Conservation (phyloP, 179 eudicot genomes). For the Corrigiola litoralis region DNA sequence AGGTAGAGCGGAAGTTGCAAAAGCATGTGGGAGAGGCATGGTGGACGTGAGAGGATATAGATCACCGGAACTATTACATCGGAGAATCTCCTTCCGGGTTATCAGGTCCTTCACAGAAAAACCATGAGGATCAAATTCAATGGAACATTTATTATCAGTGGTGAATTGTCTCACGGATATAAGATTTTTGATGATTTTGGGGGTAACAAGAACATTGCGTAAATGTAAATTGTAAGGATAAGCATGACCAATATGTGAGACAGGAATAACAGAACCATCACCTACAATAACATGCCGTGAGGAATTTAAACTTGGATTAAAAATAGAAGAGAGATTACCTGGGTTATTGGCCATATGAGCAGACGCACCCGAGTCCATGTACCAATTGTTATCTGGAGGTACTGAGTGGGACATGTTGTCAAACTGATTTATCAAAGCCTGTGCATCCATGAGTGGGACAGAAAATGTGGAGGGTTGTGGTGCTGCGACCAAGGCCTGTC, state of each 20-base stretch:
- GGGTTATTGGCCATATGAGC: not conserved
- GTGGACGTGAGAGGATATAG: not conserved
- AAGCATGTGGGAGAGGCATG: no score
- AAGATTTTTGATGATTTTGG: not conserved
- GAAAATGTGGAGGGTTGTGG: no score
- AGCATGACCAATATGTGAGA: not conserved
- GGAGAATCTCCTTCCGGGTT: not conserved
- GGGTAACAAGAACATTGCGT: not conserved
- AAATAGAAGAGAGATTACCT: constrained; percentile 1
- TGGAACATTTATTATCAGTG: not conserved
- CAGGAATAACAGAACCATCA: not conserved
- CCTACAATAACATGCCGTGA: not conserved
- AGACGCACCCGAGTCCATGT: not conserved
- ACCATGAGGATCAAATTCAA: constrained; percentile 1
- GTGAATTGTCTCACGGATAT: not conserved
- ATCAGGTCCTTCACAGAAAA: constrained; percentile 2
- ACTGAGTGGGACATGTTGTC: no score
- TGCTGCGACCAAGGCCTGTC: no score
- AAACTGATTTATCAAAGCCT: no score
- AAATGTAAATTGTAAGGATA: not conserved
- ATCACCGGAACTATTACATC: not conserved
- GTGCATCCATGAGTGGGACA: no score
- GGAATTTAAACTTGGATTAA: not conserved
- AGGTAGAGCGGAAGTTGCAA: not conserved
- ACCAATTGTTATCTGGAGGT: not conserved